phyloP scores from a whole-genome alignment of 257 asterid genomes.

The Solanum sitiens region DNA sequence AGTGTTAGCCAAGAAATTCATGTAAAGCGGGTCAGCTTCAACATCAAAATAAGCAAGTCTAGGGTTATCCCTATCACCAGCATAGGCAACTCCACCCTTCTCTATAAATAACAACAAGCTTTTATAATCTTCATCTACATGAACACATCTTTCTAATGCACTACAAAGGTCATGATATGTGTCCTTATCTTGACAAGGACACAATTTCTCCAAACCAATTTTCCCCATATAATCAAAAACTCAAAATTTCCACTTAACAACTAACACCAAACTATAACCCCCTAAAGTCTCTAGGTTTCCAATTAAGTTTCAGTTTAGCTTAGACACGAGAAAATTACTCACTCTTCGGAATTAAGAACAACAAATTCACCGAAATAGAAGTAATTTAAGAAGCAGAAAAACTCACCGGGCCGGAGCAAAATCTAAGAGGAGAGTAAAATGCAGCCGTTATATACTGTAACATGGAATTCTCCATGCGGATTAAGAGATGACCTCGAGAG shows the following conservation, averaged over 20 bases:
- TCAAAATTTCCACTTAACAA: background rate
- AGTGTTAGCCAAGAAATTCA: background rate
- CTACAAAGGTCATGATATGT: background rate
- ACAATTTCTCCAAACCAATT: background rate
- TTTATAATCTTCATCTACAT: background rate
- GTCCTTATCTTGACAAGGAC: background rate
- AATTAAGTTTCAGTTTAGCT: background rate
- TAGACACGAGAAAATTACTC: background rate
- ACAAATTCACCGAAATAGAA: background rate
- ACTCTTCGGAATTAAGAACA: background rate
- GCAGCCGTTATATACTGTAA: no score
- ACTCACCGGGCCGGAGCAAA: background rate
- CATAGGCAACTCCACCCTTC: background rate
- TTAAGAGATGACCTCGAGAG: background rate
- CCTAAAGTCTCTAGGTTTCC: background rate
- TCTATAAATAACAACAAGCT: background rate
- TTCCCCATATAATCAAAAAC: background rate
- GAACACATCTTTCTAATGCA: background rate
- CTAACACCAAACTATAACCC: background rate
- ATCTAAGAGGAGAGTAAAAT: background rate
- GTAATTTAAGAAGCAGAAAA: background rate
- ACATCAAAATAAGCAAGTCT: background rate
- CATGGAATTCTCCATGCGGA: no score
- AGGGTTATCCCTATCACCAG: background rate
- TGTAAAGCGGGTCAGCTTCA: constrained; percentile 10